Evolutionary conservation across 2,329 filamentous ascomycete species (phyloP), one percentile per base, ranked within the genome.

Genomic region (Escovopsis sp.): DNA sequence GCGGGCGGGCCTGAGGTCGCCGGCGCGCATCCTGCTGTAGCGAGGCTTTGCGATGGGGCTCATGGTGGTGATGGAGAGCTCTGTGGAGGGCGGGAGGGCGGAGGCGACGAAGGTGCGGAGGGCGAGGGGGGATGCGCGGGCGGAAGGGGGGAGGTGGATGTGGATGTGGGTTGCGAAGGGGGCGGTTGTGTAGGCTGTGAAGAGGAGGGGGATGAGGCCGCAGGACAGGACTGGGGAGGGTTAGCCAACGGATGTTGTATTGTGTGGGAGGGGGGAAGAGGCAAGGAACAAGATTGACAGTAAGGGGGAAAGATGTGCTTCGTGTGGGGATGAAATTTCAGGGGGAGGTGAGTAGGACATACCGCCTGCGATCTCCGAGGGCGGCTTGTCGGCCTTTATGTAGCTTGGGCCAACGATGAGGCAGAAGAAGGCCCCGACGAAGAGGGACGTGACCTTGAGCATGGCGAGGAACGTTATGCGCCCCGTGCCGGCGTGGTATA

Each of bases 161-260:
- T 83, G 76, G 46, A 91, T 69, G 54, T 79, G 77, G 35, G 77
- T 77, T 7, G 89, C 82, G 54, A 82, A 84, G 3, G 85, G 82
- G 1, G 75, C 68, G 2, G 80, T 77, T 38, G 72, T 72, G 57
- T 77, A 81, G 33, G 72, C 66, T 19, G 85, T 68, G 53, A 79
- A 75, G 33, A 75, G 44, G 51, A 86, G 64, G 3, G 85, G 85
- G 8, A 82, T 59, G 33, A 80, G 57, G 50, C 80, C 77, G 47
- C 70, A 75, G 40, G 74, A 53, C 39, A 73, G 61, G 44, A 78
- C 77, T 81, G 48, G 33, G 6, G n/a, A 3, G 28, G n/a, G 35
- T 37, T 26, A 18, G 33, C 23, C 19, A 36, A 18, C 35, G 18
- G 23, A 32, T 41, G 33, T 6, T 12, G 33, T n/a, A 18, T n/a